A percentile compares a stretch with the other conserved stretches of the same genome.
phyloP scores from a whole-genome alignment of 73 alveolate genomes.

The Paramecium pentaurelia region DNA sequence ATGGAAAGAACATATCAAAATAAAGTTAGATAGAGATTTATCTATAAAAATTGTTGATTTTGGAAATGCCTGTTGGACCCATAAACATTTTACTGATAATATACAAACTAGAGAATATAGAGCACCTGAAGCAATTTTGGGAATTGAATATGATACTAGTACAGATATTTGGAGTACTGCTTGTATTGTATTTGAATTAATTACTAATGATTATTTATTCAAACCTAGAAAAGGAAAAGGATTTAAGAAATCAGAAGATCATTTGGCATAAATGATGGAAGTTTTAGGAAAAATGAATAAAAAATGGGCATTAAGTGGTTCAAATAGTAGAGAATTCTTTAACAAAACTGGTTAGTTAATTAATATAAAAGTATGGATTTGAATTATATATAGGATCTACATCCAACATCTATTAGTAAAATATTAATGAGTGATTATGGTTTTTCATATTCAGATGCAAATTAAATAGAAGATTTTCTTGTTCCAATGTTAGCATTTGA shows the following conservation, averaged over 20 bases:
- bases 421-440: constrained; percentile 87
- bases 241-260: constrained; percentile 77
- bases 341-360: constrained; percentile 52
- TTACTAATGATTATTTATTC: constrained; percentile 84
- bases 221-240: constrained; percentile 62
- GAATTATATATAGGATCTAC: constrained; percentile 61
- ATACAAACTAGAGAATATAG: constrained; percentile 85
- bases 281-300: constrained; percentile 78
- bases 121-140: constrained; percentile 89
- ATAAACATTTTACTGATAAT: constrained; percentile 66
- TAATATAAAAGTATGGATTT: background rate
- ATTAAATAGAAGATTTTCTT: constrained; percentile 84
- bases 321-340: constrained; percentile 54
- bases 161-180: constrained; percentile 86
- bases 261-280: constrained; percentile 74
- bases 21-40: constrained; percentile 43
- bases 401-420: constrained; percentile 87
- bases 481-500: constrained; percentile 91
- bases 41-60: constrained; percentile 71
- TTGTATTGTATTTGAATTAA: constrained; percentile 81
- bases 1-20: constrained; percentile 59
- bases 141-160: constrained; percentile 72
- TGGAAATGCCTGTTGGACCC: constrained; percentile 79
- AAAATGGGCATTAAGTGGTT: constrained; percentile 62
- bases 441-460: constrained; percentile 91